Conservation (phyloP, 306 rosid species). For the Corylus americana region DNA sequence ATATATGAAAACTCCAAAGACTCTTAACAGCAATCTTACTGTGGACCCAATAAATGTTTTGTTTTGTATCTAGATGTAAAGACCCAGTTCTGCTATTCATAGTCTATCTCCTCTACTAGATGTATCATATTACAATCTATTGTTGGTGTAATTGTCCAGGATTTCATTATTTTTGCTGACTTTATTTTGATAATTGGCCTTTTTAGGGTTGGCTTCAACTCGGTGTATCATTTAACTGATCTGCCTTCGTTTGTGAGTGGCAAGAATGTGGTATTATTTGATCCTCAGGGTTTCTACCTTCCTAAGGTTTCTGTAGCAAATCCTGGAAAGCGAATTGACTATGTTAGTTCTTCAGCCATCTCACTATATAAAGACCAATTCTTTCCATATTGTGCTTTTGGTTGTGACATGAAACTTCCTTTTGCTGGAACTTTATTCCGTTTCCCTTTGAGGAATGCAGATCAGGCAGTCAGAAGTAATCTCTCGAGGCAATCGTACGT, state of each 20-base stretch:
- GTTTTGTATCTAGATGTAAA: background rate
- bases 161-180: constrained; percentile 25
- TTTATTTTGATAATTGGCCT: constrained; percentile 23
- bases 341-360: constrained; percentile 70
- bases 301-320: constrained; percentile 86
- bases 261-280: constrained; percentile 82
- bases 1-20: background rate
- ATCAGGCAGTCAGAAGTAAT: constrained; percentile 77
- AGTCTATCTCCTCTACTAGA: background rate
- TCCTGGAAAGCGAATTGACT: constrained; percentile 97
- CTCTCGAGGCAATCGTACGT: constrained; percentile 87
- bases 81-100: background rate
- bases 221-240: constrained; percentile 96
- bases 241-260: constrained; percentile 98
- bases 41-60: background rate
- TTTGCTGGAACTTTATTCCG: constrained; percentile 89
- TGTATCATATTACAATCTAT: background rate
- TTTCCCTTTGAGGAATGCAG: constrained; percentile 82
- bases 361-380: constrained; percentile 79
- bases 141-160: constrained; percentile 11
- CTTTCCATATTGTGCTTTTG: constrained; percentile 86
- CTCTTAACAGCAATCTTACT: background rate
- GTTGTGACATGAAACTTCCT: constrained; percentile 81
- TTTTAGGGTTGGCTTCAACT: constrained; percentile 94
- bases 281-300: constrained; percentile 92